Percentiles rank a stretch among this genome's conserved stretches.
These are phyloP conservation scores for Chlorokybus atmophyticus DNA, from an alignment of 139 green algal genomes.

Conservation along the genomic window DNA sequence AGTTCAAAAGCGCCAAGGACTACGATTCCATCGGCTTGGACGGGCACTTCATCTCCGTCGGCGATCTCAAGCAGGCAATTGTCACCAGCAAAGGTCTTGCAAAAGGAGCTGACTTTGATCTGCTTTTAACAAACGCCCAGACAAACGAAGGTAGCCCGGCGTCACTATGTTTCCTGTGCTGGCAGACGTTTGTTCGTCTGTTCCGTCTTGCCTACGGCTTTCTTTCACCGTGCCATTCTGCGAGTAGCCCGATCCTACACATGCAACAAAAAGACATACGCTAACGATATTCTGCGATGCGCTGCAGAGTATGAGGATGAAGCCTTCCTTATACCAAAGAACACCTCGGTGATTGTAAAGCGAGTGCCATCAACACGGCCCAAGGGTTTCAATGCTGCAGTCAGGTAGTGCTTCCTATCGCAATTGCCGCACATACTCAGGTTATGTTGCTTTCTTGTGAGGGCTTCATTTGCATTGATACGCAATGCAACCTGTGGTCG, in stretches of 20 bases:
- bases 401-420: too few species aligned
- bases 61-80: slow-evolving; percentile 34
- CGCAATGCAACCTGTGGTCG: too few species aligned
- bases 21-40: slow-evolving; percentile 34
- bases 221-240: too few species aligned
- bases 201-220: too few species aligned
- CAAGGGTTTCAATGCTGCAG: slow-evolving; percentile 2
- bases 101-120: slow-evolving; percentile 15
- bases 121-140: slow-evolving; percentile 22
- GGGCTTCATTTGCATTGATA: too few species aligned
- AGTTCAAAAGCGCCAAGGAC: slow-evolving; percentile 34
- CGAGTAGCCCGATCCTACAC: too few species aligned
- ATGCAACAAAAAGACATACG: slow-evolving; percentile 8
- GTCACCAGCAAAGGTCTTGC: slow-evolving; percentile 19
- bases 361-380: slow-evolving; percentile 17
- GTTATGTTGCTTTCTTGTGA: too few species aligned
- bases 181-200: too few species aligned
- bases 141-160: slow-evolving; percentile 27
- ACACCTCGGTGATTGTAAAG: slow-evolving; percentile 30
- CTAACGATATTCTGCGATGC: neutral
- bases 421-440: too few species aligned
- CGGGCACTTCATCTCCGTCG: slow-evolving; percentile 35
- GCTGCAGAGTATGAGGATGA: slow-evolving; percentile 21
- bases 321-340: slow-evolving; percentile 17
- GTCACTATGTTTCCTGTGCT: too few species aligned